Evolutionary conservation across 352 stramenopile genomes (phyloP), one percentile per base, ranked within the genome.

Genomic region (Phytophthora pisi): DNA sequence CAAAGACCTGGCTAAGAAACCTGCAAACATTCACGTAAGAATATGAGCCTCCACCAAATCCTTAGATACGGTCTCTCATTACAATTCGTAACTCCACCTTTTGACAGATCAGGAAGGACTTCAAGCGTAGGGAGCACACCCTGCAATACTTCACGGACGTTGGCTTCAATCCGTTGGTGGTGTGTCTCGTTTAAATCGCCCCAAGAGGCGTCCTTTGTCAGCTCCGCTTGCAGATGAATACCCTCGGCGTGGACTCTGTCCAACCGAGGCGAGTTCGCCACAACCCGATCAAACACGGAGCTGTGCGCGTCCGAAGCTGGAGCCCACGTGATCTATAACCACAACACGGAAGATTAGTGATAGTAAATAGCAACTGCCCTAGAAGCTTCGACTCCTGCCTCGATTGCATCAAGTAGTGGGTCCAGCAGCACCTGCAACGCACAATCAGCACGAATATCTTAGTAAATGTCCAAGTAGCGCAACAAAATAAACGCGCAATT

Each of bases 1-100:
- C 16, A 83, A 42, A n/a, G 75, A 79, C 40, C 68, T 76, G 40
- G 75, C 67, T 62, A 88, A 57, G 30, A 79, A 86, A 3, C 75
- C 79, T 88, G 24, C 4, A 42, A n/a, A 11, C 15, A n/a, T 42
- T 11, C 13, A 42, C 10, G 6, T 6, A 42, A n/a, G 7, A n/a
- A 42, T 42, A 42, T 42, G 13, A 42, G 36, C 13, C 36, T 7
- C 36, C 11, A n/a, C 13, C 4, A 5, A 42, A 16, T 9, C 34
- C 34, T 0, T 16, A 16, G 36, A 42, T 16, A 42, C 36, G 13
- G n/a, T 3, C 13, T 11, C 36, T 42, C 36, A 42, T 42, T 6
- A 42, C 13, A 42, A 7, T 42, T 23, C 38, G 11, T 18, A 45
- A 45, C 0, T 45, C 23, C 15, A 79, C 72, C 72, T 68, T 64